Conservation (phyloP, 345 rosid species). For the Brassica rapa region DNA sequence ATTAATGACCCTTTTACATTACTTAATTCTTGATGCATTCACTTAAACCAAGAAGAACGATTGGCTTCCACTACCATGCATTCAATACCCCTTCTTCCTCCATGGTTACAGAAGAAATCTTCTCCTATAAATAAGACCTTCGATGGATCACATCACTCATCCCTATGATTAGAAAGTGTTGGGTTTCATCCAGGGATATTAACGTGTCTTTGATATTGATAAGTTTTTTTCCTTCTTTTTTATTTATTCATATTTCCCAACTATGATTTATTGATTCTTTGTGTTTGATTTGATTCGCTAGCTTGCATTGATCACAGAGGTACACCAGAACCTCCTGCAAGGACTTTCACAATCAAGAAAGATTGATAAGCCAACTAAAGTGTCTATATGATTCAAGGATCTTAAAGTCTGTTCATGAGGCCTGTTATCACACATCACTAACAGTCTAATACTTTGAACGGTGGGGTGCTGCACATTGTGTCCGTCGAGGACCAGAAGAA, state of each 20-base stretch:
- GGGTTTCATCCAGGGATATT: constrained; percentile 82
- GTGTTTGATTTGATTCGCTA: constrained; percentile 24
- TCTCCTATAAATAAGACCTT: too few species aligned
- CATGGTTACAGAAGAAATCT: too few species aligned
- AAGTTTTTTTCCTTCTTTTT: background rate
- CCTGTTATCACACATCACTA: constrained; percentile 3
- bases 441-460: background rate
- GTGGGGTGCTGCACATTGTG: constrained; percentile 84
- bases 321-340: constrained; percentile 85
- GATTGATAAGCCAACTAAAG: constrained; percentile 50
- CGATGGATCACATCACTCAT: too few species aligned
- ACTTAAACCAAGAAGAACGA: too few species aligned
- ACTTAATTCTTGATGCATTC: too few species aligned
- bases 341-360: constrained; percentile 68
- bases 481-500: constrained; percentile 73
- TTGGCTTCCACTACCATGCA: too few species aligned
- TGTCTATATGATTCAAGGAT: background rate
- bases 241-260: too few species aligned
- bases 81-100: too few species aligned
- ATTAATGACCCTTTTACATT: too few species aligned
- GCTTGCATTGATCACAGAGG: constrained; percentile 98
- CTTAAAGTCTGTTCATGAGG: background rate
- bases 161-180: constrained; percentile 31
- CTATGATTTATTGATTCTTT: too few species aligned
- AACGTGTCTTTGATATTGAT: constrained; percentile 97